phyloP scores from a whole-genome alignment of 2,329 filamentous ascomycete species.

The Verticillium nonalfalfae region DNA sequence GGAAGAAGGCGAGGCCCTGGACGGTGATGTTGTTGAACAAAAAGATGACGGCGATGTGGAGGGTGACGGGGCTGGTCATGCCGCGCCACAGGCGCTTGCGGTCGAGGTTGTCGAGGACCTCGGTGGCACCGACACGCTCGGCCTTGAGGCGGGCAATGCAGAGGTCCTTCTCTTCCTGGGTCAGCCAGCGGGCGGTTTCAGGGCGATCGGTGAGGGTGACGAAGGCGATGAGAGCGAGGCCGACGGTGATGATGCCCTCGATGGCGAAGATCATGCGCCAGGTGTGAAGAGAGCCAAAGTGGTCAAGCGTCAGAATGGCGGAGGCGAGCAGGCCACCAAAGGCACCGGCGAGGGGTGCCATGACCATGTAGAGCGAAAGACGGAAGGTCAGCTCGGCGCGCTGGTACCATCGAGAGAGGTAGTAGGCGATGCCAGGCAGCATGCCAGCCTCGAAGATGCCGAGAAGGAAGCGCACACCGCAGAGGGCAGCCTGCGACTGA shows the following conservation, averaged over 20 bases:
- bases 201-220: slow-evolving; percentile 63
- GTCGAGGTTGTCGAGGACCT: slow-evolving; percentile 59
- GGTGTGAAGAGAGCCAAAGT: slow-evolving; percentile 46
- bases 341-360: slow-evolving; percentile 63
- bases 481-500: slow-evolving; percentile 40
- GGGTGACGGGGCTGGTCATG: slow-evolving; percentile 56
- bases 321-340: slow-evolving; percentile 63
- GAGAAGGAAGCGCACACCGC: slow-evolving; percentile 60
- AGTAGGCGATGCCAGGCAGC: slow-evolving; percentile 69
- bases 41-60: slow-evolving; percentile 52
- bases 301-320: slow-evolving; percentile 55
- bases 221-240: slow-evolving; percentile 49
- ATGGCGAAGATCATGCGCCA: slow-evolving; percentile 70
- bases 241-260: slow-evolving; percentile 51
- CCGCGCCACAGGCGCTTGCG: slow-evolving; percentile 50
- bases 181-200: slow-evolving; percentile 61
- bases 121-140: slow-evolving; percentile 53
- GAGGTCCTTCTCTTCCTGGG: slow-evolving; percentile 57
- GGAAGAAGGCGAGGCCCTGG: slow-evolving; percentile 64
- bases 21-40: slow-evolving; percentile 64
- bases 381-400: slow-evolving; percentile 62
- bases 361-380: slow-evolving; percentile 63
- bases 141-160: slow-evolving; percentile 63
- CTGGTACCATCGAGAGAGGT: slow-evolving; percentile 67
- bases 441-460: slow-evolving; percentile 68